A percentile compares a stretch with the other conserved stretches of the same genome.
phyloP scores from a whole-genome alignment of 495 filamentous ascomycete genomes.

The Penicilliopsis zonata region DNA sequence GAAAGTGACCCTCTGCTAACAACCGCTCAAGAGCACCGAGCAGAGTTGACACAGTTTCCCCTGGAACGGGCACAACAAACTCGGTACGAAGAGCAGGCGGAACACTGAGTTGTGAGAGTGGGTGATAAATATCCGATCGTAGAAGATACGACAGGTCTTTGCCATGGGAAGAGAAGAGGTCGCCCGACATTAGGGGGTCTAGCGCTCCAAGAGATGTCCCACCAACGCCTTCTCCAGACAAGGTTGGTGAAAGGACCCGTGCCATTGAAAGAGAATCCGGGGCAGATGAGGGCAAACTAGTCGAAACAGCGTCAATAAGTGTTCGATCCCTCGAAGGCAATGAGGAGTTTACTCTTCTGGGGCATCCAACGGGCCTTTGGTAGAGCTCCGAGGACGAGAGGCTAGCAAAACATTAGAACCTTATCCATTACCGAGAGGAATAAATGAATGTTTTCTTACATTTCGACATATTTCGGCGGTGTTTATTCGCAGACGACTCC shows the following conservation, averaged over 20 bases:
- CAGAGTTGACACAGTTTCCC: conserved; percentile 23
- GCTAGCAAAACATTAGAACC: conserved; percentile 19
- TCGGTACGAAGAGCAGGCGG: conserved; percentile 48
- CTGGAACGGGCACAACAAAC: conserved; percentile 23
- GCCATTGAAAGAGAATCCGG: conserved; percentile 1
- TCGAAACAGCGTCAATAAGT: too few species aligned
- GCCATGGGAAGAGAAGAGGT: conserved; percentile 23
- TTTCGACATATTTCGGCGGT: conserved; percentile 26
- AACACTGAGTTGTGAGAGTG: conserved; percentile 52
- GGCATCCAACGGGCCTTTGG: conserved; percentile 38
- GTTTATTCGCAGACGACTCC: conserved; percentile 13
- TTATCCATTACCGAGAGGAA: background rate
- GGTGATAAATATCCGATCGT: conserved; percentile 69
- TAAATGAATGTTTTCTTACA: conserved; percentile 15
- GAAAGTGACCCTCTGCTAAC: conserved; percentile 55
- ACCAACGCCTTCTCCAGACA: too few species aligned
- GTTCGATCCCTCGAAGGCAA: conserved; percentile 1
- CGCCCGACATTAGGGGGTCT: conserved; percentile 22
- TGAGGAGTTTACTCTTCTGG: conserved; percentile 30
- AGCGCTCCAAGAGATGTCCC: conserved; percentile 19
- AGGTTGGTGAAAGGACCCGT: conserved; percentile 1
- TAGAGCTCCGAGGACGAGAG: conserved; percentile 37
- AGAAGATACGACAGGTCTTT: conserved; percentile 76
- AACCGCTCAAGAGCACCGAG: conserved; percentile 49
- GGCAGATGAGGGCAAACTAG: too few species aligned